phyloP scores from a whole-genome alignment of 2,329 filamentous ascomycete genomes.

The Fusarium penzigii region DNA sequence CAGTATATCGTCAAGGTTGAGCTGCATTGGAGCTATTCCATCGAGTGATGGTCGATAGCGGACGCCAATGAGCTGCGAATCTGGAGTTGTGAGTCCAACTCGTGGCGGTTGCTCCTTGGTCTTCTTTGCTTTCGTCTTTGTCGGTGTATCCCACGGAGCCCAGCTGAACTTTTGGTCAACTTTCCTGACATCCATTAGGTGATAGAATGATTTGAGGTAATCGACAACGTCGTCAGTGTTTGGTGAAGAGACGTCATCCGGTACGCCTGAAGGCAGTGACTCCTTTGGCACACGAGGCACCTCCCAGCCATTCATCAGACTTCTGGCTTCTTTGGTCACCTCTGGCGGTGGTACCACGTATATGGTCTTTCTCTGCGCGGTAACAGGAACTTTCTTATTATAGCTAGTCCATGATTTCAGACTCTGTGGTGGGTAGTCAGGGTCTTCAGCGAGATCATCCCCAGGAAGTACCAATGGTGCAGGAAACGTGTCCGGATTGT shows the following conservation, averaged over 20 bases:
- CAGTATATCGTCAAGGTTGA: slow-evolving; percentile 63
- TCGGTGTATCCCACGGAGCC: slow-evolving; percentile 45
- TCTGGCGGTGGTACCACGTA: slow-evolving; percentile 54
- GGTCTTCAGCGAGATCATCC: slow-evolving; percentile 58
- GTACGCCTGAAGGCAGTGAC: background rate
- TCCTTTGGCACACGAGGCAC: slow-evolving; percentile 24
- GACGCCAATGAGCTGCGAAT: slow-evolving; percentile 46
- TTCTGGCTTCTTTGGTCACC: slow-evolving; percentile 34
- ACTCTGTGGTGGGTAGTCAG: slow-evolving; percentile 52
- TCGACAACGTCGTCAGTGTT: slow-evolving; percentile 31
- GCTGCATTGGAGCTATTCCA: slow-evolving; percentile 47
- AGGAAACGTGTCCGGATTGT: slow-evolving; percentile 47
- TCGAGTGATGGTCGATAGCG: slow-evolving; percentile 51
- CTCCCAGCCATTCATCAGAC: slow-evolving; percentile 46
- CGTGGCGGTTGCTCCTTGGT: slow-evolving; percentile 39
- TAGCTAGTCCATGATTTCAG: slow-evolving; percentile 50
- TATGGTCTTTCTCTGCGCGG: slow-evolving; percentile 45
- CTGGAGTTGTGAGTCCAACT: slow-evolving; percentile 38
- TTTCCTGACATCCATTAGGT: slow-evolving; percentile 51
- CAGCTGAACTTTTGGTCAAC: slow-evolving; percentile 46
- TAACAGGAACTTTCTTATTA: slow-evolving; percentile 51
- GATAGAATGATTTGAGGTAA: slow-evolving; percentile 51
- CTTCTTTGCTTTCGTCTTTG: slow-evolving; percentile 9
- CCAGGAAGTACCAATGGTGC: slow-evolving; percentile 59
- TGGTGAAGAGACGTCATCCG: slow-evolving; percentile 23